phyloP scores from a whole-genome alignment of 176 grass and related monocot species.

The Aegilops longissima region DNA sequence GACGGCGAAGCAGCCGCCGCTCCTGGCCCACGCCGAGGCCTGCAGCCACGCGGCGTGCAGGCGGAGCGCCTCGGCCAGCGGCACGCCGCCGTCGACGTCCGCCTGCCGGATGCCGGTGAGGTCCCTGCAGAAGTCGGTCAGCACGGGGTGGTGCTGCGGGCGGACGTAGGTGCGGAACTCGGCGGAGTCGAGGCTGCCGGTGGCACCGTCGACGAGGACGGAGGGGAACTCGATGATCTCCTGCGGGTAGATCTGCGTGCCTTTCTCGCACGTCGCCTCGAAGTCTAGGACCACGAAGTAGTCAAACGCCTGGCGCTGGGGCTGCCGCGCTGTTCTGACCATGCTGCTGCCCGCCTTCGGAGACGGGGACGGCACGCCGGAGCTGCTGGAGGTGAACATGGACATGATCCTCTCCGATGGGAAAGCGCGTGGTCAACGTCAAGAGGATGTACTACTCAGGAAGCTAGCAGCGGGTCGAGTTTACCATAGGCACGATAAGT shows the following conservation, averaged over 20 bases:
- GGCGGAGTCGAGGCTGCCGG: constrained; percentile 37
- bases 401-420: too few relatives aligned
- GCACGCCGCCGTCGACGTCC: constrained; percentile 48
- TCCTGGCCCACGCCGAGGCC: constrained; percentile 26
- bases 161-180: constrained; percentile 51
- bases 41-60: constrained; percentile 54
- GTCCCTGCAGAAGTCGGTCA: constrained; percentile 26
- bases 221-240: constrained; percentile 70
- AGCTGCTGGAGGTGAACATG: too few relatives aligned
- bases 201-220: constrained; percentile 47
- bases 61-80: constrained; percentile 45
- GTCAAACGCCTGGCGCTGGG: constrained; percentile 22
- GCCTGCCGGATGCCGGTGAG: background rate
- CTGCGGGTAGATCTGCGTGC: constrained; percentile 12
- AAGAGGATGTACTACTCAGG: too few relatives aligned
- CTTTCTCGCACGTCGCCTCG: constrained; percentile 59
- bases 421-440: too few relatives aligned
- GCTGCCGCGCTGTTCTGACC: too few relatives aligned
- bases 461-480: too few relatives aligned
- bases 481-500: too few relatives aligned
- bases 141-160: constrained; percentile 34
- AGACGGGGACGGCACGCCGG: too few relatives aligned
- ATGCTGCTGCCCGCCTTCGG: too few relatives aligned
- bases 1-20: background rate
- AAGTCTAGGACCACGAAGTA: constrained; percentile 69